Base-by-base conservation (phyloP, 257 asterid species). In the Orobanche coerulescens region DNA sequence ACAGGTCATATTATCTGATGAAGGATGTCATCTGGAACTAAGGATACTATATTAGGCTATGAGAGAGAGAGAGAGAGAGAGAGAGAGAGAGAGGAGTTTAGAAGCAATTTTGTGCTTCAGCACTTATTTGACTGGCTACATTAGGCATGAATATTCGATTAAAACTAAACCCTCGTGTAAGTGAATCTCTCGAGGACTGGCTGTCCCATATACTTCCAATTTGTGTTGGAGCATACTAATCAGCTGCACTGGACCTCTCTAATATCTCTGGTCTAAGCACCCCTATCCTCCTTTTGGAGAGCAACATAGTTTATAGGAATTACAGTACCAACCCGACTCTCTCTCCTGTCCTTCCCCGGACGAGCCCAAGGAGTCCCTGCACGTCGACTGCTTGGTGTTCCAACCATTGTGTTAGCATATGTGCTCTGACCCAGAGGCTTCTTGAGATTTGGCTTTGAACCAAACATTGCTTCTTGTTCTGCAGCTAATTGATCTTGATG, bases 291-390 rank as follows among this genome's bases (percentile, higher is more conserved):
- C 65, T 84, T 87, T 0, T 85, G 19, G 46, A 87, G 85, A 64
- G 94, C 90, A 2, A 87, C 94, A 13, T 87, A 84, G 84, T 87
- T 87, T 58, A 80, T 50, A 53, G 90, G 90, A 50, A 78, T 78
- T 13, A 65, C 76, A 52, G 18, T 59, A 25, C 79, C 84, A 52
- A 40, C 73, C 76, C 74, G 76, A 53, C 79, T 78, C 0, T 81
- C 90, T 78, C 93, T 82, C 68, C 82, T 67, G 26, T 79, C 88
- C 36, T 71, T 77, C 12, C 76, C 81, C 0, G 65, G 68, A 34
- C 76, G 88, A 44, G 83, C 61, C 4, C 78, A 55, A 23, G 79
- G 75, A 3, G 82, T 76, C 37, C 84, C 79, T 34, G 63, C n/a
- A 20, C 85, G 84, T 0, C 85, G 81, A 69, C 78, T 75, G 44